phyloP scores from a whole-genome alignment of 2,329 filamentous ascomycete genomes.

The Neonectria hederae region DNA sequence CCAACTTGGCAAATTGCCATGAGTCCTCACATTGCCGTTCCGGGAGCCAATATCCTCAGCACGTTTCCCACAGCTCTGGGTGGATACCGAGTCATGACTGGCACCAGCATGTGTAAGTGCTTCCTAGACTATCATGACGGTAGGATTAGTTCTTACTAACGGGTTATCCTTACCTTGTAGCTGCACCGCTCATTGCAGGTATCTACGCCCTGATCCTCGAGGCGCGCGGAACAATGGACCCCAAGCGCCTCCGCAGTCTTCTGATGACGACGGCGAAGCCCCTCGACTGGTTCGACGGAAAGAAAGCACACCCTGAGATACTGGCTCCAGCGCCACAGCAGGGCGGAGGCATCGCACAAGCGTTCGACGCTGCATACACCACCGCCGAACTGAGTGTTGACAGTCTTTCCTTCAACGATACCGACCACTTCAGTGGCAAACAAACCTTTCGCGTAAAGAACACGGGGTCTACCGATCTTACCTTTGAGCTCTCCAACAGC shows the following conservation, averaged over 20 bases:
- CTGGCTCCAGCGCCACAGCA: neutral
- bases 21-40: conserved; percentile 8
- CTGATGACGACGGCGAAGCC: neutral
- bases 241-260: neutral
- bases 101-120: neutral
- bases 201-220: neutral
- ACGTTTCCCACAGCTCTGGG: neutral
- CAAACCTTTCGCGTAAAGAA: neutral
- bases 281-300: neutral
- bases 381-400: neutral
- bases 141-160: too few relatives aligned
- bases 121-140: too few relatives aligned
- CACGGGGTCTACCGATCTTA: neutral
- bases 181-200: neutral
- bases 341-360: neutral
- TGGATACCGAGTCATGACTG: neutral
- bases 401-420: neutral
- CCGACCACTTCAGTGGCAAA: neutral
- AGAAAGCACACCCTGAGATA: neutral
- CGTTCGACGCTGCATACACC: neutral
- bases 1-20: conserved; percentile 4
- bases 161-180: too few relatives aligned
- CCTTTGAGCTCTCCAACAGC: neutral
- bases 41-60: neutral
- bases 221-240: neutral